Evolutionary conservation across 2,329 filamentous ascomycete genomes (phyloP), one percentile per base, ranked within the genome.

Genomic region (Tolypocladium tropicale): DNA sequence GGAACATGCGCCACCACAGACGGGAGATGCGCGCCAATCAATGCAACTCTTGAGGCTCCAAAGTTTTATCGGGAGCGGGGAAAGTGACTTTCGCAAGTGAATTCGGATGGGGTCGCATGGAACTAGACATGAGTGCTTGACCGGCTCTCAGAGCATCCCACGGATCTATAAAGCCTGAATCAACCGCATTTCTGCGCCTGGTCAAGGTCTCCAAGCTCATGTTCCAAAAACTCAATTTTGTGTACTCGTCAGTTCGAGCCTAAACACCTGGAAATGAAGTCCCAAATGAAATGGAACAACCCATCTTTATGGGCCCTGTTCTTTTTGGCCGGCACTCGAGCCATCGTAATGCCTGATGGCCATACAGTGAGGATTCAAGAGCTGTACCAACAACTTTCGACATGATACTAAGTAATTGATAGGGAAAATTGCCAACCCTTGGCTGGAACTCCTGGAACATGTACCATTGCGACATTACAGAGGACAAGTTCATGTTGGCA

Each of bases 391-490:
- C 6, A 10, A 46, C 5, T 1, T 18, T 3, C 3, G 12, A n/a
- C 16, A 28, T 14, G 6, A 10, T 16, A 48, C 28, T 49, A 30
- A 28, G 30, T 7, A 4, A 9, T 7, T 9, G 6, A 9, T 16
- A 57, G 55, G 59, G 59, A 16, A 60, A 59, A 39, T 64, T 75
- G 2, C 74, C 75, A 0, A 72, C 73, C 3, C 62, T 77, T 53
- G 77, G 76, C 4, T 80, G 75, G 73, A 79, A 77, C 59, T 76
- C 74, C 4, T 81, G 77, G 78, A 82, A 82, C 62, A 74, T 74
- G 21, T 78, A 77, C 59, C 68, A 68, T 30, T 81, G 78, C 65
- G 67, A 78, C 55, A 78, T 82, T 55, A 74, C 73, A 54, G 76
- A 81, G 62, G 67, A 67, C 3, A 70, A 76, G n/a, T 76, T 83